Evolutionary conservation across 306 rosid species (phyloP).

Genomic region (Herpetospermum pedunculosum): DNA sequence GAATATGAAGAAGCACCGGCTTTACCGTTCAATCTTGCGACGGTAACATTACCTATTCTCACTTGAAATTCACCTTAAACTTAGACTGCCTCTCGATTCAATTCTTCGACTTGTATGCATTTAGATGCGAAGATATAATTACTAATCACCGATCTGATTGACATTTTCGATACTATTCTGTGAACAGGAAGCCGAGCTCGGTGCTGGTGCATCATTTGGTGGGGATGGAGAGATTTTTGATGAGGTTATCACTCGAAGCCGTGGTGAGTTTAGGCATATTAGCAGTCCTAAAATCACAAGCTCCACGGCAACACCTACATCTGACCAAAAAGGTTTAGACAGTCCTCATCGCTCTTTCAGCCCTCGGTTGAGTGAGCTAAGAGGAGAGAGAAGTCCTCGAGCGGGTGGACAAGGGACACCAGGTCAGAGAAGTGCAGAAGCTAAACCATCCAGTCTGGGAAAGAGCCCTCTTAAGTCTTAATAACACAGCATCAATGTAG

Average conservation of each 20-base stretch:
- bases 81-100: background rate
- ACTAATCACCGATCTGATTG: background rate
- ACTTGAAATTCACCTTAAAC: background rate
- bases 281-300: conserved; percentile 76
- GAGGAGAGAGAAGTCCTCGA: conserved; percentile 57
- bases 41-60: conserved; percentile 26
- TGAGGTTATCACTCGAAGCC: conserved; percentile 79
- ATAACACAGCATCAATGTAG: conserved; percentile 24
- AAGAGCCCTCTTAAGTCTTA: conserved; percentile 59
- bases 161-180: background rate
- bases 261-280: conserved; percentile 82
- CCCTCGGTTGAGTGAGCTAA: conserved; percentile 49
- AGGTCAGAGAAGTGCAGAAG: conserved; percentile 49
- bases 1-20: conserved; percentile 86
- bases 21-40: conserved; percentile 56
- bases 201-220: conserved; percentile 39
- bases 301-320: conserved; percentile 57
- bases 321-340: conserved; percentile 27
- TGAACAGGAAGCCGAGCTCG: conserved; percentile 69
- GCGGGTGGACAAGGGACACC: conserved; percentile 38
- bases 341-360: conserved; percentile 43
- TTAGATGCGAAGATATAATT: background rate
- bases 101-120: background rate
- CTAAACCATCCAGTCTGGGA: conserved; percentile 40
- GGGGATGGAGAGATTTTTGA: conserved; percentile 78